Conservation (phyloP, 108 stramenopile genomes). For the Nannochloropsis salina region DNA sequence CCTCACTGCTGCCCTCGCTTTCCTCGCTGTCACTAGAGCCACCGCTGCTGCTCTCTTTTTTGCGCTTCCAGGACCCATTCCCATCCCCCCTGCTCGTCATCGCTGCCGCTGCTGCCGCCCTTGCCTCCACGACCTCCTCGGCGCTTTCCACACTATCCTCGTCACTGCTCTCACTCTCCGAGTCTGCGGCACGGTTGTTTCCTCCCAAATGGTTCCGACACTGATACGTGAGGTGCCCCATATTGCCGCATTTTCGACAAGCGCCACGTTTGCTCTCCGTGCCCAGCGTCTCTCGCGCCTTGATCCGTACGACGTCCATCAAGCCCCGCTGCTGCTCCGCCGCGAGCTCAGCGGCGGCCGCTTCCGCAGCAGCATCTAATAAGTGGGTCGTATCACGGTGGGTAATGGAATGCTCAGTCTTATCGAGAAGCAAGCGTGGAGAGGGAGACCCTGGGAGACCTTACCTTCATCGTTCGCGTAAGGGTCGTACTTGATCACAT, state of each 20-base stretch:
- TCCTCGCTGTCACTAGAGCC: neutral
- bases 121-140: neutral
- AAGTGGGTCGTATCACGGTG: neutral
- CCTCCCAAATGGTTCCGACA: slow-evolving; percentile 20
- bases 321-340: slow-evolving; percentile 15
- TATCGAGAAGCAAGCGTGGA: too few species aligned
- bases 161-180: neutral
- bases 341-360: neutral
- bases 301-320: neutral
- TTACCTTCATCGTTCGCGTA: slow-evolving; percentile 15
- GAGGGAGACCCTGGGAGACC: neutral
- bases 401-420: too few species aligned
- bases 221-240: slow-evolving; percentile 14
- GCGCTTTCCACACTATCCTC: neutral
- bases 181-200: neutral
- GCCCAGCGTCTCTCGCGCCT: neutral
- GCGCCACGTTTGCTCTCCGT: slow-evolving; percentile 23
- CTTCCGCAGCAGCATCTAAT: slow-evolving; percentile 3
- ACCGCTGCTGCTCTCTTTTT: neutral
- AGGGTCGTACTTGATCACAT: slow-evolving; percentile 14
- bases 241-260: neutral
- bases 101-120: neutral
- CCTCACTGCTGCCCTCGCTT: neutral
- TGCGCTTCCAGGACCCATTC: neutral
- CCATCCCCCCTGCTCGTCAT: neutral